A percentile compares a stretch with the other conserved stretches of the same genome.
phyloP scores from a whole-genome alignment of 345 rosid genomes.

The Xanthoceras sorbifolium region DNA sequence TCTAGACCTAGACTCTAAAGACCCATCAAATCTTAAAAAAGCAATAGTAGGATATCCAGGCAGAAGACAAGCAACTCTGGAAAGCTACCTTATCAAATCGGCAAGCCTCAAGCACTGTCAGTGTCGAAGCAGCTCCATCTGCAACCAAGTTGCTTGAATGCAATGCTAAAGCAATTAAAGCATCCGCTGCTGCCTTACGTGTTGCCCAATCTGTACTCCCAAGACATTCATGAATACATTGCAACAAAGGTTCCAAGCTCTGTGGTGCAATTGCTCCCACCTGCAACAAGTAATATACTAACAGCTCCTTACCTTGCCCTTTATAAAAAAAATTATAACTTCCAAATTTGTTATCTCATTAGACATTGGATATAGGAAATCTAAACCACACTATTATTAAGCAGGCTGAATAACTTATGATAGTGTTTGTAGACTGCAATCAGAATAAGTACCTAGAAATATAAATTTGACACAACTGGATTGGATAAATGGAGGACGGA shows the following conservation, averaged over 20 bases:
- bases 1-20: not conserved
- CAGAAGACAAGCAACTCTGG: not conserved
- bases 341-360: not conserved
- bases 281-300: constrained; percentile 41
- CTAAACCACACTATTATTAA: constrained; percentile 5
- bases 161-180: constrained; percentile 68
- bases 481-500: not conserved
- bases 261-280: constrained; percentile 90
- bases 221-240: constrained; percentile 84
- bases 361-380: not conserved
- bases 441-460: not conserved
- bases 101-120: constrained; percentile 72
- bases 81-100: constrained; percentile 91
- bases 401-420: not conserved
- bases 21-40: not conserved
- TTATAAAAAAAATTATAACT: constrained; percentile 1
- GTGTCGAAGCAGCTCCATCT: constrained; percentile 66
- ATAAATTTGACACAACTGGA: not conserved
- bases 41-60: not conserved
- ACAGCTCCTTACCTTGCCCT: not conserved
- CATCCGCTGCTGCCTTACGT: constrained; percentile 96
- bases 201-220: constrained; percentile 97
- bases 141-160: constrained; percentile 74
- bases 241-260: constrained; percentile 75
- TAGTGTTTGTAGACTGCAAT: not conserved